These are phyloP conservation scores for Coniochaeta ligniaria DNA, from an alignment of 2,329 filamentous ascomycete species.

Conservation along the genomic window DNA sequence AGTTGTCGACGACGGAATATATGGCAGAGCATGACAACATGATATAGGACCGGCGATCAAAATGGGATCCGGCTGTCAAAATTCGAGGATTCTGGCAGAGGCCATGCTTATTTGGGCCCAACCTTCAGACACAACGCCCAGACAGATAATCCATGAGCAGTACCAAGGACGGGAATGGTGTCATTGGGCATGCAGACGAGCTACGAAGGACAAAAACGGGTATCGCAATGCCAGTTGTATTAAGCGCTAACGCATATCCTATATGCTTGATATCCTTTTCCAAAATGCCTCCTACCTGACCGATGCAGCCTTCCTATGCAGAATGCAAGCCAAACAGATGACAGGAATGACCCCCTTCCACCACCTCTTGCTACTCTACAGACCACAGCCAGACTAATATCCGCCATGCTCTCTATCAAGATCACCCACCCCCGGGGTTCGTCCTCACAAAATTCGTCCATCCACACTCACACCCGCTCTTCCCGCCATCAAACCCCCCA, in stretches of 20 bases:
- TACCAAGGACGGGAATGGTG: not conserved
- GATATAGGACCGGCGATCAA: not conserved
- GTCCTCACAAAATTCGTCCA: conserved; percentile 46
- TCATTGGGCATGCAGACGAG: not conserved
- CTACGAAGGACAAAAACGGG: not conserved
- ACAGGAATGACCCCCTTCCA: not conserved
- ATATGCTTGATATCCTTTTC: not conserved
- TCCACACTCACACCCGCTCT: conserved; percentile 53
- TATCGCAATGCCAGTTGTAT: not conserved
- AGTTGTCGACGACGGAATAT: not conserved
- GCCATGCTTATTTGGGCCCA: not conserved
- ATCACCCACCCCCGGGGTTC: not conserved
- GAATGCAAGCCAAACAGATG: not conserved
- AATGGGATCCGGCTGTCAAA: not conserved
- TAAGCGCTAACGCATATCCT: not conserved
- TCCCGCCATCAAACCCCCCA: conserved; percentile 57
- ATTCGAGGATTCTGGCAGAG: not conserved
- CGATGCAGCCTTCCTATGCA: not conserved
- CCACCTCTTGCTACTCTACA: not conserved
- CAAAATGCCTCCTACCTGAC: not conserved
- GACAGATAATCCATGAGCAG: not conserved
- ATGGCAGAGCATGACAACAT: not conserved
- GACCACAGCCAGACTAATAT: not conserved
- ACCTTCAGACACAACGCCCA: not conserved
- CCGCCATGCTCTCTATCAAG: not conserved